Evolutionary conservation across 306 rosid species (phyloP).

Genomic region (Prinsepia uniflora): DNA sequence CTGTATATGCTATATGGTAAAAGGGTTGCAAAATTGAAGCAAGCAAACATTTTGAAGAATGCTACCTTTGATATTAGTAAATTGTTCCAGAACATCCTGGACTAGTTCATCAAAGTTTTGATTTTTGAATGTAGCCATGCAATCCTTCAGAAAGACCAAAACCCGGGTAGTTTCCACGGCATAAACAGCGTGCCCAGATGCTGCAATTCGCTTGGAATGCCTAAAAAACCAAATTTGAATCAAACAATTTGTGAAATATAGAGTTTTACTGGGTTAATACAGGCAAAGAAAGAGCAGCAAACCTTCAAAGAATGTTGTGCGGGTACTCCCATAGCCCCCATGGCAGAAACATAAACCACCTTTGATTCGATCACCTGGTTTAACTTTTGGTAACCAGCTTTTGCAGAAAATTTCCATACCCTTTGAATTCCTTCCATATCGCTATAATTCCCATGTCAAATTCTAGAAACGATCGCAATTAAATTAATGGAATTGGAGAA

Average conservation of each 20-base stretch:
- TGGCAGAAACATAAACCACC: constrained; percentile 66
- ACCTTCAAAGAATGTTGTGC: constrained; percentile 85
- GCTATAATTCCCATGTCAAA: constrained; percentile 15
- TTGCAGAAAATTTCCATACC: constrained; percentile 72
- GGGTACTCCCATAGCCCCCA: constrained; percentile 76
- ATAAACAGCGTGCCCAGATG: constrained; percentile 55
- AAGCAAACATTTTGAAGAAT: neutral
- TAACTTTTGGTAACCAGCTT: constrained; percentile 57
- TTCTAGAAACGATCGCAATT: neutral
- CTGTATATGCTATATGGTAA: neutral
- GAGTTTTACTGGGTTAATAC: neutral
- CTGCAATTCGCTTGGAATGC: constrained; percentile 62
- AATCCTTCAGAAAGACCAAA: constrained; percentile 76
- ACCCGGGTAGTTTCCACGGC: constrained; percentile 70
- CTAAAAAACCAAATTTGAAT: constrained; percentile 28
- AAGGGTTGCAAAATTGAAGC: too few relatives aligned
- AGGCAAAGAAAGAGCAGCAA: constrained; percentile 3
- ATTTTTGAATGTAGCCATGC: constrained; percentile 64
- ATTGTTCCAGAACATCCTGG: constrained; percentile 56
- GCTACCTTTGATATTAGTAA: constrained; percentile 45
- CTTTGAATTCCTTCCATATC: constrained; percentile 64
- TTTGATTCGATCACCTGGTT: constrained; percentile 38
- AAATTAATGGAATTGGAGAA: constrained; percentile 1
- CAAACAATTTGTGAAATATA: neutral
- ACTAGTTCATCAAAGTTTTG: constrained; percentile 55